Evolutionary conservation across 2,329 filamentous ascomycete species (phyloP), one percentile per base, ranked within the genome.

Genomic region (Escovopsis sp.): DNA sequence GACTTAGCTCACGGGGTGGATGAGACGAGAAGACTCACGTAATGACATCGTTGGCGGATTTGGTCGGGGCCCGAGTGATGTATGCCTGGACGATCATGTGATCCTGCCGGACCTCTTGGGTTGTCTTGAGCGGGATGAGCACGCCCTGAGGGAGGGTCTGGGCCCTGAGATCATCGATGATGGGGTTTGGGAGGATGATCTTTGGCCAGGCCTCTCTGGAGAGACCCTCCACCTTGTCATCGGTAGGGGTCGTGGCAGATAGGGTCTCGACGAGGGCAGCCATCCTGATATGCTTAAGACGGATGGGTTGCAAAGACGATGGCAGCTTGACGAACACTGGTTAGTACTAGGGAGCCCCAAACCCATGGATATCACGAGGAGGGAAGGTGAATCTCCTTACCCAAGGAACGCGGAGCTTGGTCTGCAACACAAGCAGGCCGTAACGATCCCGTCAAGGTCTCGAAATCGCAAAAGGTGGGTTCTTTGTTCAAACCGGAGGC

Each of bases 21-120:
- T n/a, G 8, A 15, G n/a, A 15, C 34, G 34, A 23, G 35, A 23
- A 36, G 8, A 19, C 35, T 15, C 18, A 36, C 83, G 72, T 77
- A 55, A 91, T 73, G 54, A 86, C 72, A 49, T 73, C 69, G 59
- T 82, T 85, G 50, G 83, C 82, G 52, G 72, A 70, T 60, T 79
- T 83, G 48, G 78, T 75, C 38, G 83, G 83, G 43, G 83, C 73
- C 54, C 81, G 72, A 40, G 85, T 80, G 48, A 85, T 75, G 58
- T 82, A 82, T 42, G 80, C 80, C 45, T 74, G 68, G 40, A 80
- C 70, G 47, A 74, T 63, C 33, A 63, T 62, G 45, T 79, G 70
- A 43, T 75, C 72, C 49, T 77, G 72, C 41, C 70, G 67, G 41
- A 78, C 67, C 56, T 82, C 78, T 38, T 79, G 68, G 2, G 71